Evolutionary conservation across 257 asterid genomes (phyloP).

Genomic region (Leonotis leonurus): DNA sequence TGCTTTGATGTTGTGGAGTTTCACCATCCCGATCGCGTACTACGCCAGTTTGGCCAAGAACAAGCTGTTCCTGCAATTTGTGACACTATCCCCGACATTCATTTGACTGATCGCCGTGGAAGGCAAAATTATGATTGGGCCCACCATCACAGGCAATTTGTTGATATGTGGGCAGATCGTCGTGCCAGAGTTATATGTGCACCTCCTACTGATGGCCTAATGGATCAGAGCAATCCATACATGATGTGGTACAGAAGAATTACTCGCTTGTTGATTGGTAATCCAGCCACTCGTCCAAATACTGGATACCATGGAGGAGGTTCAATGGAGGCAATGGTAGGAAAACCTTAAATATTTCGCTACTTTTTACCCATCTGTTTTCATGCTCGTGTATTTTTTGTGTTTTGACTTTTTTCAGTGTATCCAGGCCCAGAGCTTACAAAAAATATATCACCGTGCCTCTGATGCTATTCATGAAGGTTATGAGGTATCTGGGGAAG

Average conservation of each 20-base stretch:
- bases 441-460: constrained; percentile 55
- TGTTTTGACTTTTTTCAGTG: not conserved
- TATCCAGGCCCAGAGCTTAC: constrained; percentile 70
- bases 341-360: not conserved
- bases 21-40: constrained; percentile 67
- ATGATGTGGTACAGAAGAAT: constrained; percentile 63
- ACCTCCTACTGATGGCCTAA: constrained; percentile 37
- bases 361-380: not conserved
- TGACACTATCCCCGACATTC: constrained; percentile 64
- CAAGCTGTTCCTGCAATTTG: constrained; percentile 55
- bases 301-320: constrained; percentile 60
- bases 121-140: constrained; percentile 85
- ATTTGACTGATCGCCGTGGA: constrained; percentile 69
- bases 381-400: too few species aligned
- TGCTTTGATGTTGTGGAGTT: constrained; percentile 77
- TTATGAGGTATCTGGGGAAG: constrained; percentile 40
- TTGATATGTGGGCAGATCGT: constrained; percentile 65
- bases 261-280: constrained; percentile 63
- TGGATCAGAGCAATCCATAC: constrained; percentile 59
- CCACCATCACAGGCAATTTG: constrained; percentile 59
- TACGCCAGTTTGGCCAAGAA: constrained; percentile 65
- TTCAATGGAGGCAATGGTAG: constrained; percentile 57
- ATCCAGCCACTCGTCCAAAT: constrained; percentile 58
- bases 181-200: constrained; percentile 33
- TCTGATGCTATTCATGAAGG: constrained; percentile 58